Percentiles rank a stretch among this genome's conserved stretches.
Conservation (phyloP, 208 protist genomes). For the Vickermania spadyakhi region DNA sequence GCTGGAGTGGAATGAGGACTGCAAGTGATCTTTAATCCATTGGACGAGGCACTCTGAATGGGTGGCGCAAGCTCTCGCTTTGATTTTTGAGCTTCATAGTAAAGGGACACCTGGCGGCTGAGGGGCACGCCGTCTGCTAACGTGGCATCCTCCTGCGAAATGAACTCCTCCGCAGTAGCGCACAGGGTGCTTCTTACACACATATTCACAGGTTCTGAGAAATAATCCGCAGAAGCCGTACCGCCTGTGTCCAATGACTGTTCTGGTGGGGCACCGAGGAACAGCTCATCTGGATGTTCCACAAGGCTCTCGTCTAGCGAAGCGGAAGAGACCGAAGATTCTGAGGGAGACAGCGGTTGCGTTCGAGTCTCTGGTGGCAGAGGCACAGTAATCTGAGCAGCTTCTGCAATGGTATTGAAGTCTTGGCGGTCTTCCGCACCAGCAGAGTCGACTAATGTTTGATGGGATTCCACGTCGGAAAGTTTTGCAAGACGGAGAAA, state of each 20-base stretch:
- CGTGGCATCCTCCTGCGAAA: background rate
- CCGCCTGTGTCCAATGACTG: too few species aligned
- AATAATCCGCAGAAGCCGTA: background rate
- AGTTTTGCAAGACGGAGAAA: background rate
- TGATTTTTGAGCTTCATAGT: background rate
- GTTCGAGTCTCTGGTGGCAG: too few species aligned
- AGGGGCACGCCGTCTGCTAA: background rate
- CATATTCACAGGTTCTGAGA: too few species aligned
- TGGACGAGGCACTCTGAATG: background rate
- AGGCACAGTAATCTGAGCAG: background rate
- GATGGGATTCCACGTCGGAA: background rate
- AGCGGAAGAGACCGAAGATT: background rate
- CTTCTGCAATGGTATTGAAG: background rate
- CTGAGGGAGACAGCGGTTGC: background rate
- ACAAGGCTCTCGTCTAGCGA: background rate
- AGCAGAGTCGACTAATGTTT: background rate
- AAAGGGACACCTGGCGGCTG: background rate
- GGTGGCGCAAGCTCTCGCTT: background rate
- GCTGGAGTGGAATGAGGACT: background rate
- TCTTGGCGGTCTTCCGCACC: background rate
- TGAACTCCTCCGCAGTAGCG: background rate
- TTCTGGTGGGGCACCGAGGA: too few species aligned
- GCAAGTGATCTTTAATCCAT: too few species aligned
- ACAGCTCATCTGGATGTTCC: background rate
- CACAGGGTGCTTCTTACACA: too few species aligned